Evolutionary conservation across 192 early-diverging fungal species (phyloP).

Genomic region (Mortierella hygrophila): DNA sequence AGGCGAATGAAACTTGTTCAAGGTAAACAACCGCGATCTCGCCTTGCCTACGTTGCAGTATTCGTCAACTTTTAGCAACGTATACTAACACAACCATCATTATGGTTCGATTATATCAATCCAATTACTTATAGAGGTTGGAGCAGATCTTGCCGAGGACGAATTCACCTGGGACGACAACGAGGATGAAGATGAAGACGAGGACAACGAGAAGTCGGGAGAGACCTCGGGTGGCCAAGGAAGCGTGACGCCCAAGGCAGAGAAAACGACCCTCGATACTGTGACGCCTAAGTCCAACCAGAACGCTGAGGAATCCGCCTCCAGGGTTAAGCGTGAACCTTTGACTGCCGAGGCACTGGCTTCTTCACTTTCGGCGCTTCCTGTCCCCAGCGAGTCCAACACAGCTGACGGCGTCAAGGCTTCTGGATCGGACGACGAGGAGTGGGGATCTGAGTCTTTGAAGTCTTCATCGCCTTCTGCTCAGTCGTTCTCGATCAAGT

Average conservation of each 20-base stretch:
- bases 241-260: constrained; percentile 47
- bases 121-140: constrained; percentile 1
- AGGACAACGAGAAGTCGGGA: not conserved
- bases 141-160: constrained; percentile 43
- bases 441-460: constrained; percentile 43
- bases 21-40: constrained; percentile 28
- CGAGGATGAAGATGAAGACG: constrained; percentile 37
- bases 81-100: not conserved
- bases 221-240: constrained; percentile 31
- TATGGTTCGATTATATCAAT: not conserved
- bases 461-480: constrained; percentile 26
- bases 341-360: constrained; percentile 45
- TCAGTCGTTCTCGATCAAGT: constrained; percentile 9
- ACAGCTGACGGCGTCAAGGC: constrained; percentile 3
- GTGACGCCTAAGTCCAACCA: constrained; percentile 32
- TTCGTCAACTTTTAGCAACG: not conserved
- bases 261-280: constrained; percentile 16
- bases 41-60: not conserved
- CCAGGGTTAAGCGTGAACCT: constrained; percentile 32
- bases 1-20: constrained; percentile 60
- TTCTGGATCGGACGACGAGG: constrained; percentile 38
- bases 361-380: constrained; percentile 33
- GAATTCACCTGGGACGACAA: constrained; percentile 56
- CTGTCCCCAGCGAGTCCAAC: constrained; percentile 16
- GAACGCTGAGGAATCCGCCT: not conserved